phyloP scores from a whole-genome alignment of 2,329 filamentous ascomycete species.

The Phyllachora maydis region DNA sequence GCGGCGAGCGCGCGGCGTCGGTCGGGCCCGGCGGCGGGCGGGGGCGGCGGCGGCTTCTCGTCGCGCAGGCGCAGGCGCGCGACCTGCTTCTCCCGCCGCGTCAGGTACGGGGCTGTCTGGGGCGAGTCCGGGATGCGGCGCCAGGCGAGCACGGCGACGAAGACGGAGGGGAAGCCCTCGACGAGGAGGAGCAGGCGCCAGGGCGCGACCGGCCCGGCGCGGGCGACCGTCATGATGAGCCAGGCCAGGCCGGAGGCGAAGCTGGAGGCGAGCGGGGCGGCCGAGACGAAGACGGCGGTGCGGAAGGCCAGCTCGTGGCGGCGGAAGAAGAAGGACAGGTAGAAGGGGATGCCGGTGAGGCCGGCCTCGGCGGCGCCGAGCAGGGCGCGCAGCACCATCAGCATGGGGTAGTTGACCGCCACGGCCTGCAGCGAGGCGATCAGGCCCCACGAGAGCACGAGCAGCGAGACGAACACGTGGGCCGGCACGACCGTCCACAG shows the following conservation, averaged over 20 bases:
- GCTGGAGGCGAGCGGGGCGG: constrained; percentile 60
- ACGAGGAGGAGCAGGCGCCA: constrained; percentile 75
- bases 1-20: constrained; percentile 26
- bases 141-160: constrained; percentile 58
- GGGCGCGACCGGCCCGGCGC: constrained; percentile 46
- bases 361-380: constrained; percentile 45
- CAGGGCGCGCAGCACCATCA: constrained; percentile 31
- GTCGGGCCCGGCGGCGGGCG: neutral
- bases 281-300: constrained; percentile 72
- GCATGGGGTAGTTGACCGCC: constrained; percentile 38
- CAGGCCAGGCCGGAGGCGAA: constrained; percentile 67
- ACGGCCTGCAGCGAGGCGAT: constrained; percentile 53
- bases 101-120: constrained; percentile 40
- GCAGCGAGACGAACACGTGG: constrained; percentile 33
- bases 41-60: constrained; percentile 4
- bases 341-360: constrained; percentile 42
- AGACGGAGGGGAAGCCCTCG: constrained; percentile 66
- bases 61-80: constrained; percentile 40
- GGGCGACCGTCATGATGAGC: constrained; percentile 51
- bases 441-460: constrained; percentile 64
- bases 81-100: constrained; percentile 42
- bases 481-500: constrained; percentile 39
- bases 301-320: constrained; percentile 60
- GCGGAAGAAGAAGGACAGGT: constrained; percentile 43
- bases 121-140: constrained; percentile 58